Evolutionary conservation across 495 filamentous ascomycete species (phyloP).

Genomic region (Talaromyces ruber): DNA sequence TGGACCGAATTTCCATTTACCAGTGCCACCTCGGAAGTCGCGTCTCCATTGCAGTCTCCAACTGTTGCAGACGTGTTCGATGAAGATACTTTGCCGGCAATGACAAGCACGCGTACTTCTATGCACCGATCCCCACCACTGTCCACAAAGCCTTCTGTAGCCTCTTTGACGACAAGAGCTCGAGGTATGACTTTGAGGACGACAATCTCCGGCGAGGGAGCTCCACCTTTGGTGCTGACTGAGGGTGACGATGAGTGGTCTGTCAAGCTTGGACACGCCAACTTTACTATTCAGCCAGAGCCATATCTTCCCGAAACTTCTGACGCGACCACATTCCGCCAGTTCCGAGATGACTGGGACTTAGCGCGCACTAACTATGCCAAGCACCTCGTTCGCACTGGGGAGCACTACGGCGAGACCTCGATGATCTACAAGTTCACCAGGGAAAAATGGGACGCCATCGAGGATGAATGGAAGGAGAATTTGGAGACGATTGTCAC

Average conservation of each 20-base stretch:
- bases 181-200: conserved; percentile 32
- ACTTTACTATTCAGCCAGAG: conserved; percentile 79
- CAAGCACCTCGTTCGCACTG: conserved; percentile 73
- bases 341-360: conserved; percentile 72
- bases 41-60: conserved; percentile 79
- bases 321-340: conserved; percentile 51
- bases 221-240: conserved; percentile 47
- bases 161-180: conserved; percentile 56
- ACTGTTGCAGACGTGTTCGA: conserved; percentile 46
- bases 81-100: conserved; percentile 19
- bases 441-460: conserved; percentile 74
- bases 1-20: conserved; percentile 47
- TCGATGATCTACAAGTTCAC: conserved; percentile 78
- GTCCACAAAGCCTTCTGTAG: conserved; percentile 68
- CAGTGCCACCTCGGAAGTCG: conserved; percentile 34
- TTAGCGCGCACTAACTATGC: conserved; percentile 70
- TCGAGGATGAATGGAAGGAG: conserved; percentile 60
- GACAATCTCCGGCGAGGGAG: conserved; percentile 48
- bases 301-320: conserved; percentile 62
- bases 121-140: conserved; percentile 65
- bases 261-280: conserved; percentile 76
- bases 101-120: conserved; percentile 36
- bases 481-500: conserved; percentile 45
- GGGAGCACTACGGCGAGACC: conserved; percentile 77
- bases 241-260: conserved; percentile 74